Base-by-base conservation (phyloP, 805 yeast genomes). In the Clavispora asparagi region DNA sequence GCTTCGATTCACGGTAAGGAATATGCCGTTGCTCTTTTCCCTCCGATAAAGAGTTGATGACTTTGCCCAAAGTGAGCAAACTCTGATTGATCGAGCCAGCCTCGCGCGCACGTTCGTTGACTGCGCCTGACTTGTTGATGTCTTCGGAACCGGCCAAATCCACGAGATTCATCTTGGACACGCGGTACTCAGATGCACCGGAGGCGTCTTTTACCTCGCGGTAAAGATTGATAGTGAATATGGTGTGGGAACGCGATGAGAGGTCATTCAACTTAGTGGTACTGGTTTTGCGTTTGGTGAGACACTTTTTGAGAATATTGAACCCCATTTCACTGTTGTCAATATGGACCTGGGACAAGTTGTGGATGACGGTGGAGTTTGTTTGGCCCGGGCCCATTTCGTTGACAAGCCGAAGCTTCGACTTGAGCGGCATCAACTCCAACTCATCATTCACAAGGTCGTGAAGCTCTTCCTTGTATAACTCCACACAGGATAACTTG, bases 101-200 rank as follows among this genome's bases (percentile, higher is more conserved):
- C 60, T 92, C 99, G 54, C 89, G 82, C 0, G 96, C 97, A 39
- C 96, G 74, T 60, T 81, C 85, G 54, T 86, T 82, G 23, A 80
- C 74, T 0, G 97, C 96, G 3, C 99, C 99, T 0, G 96, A 87
- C 56, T 89, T 73, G 52, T 73, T 78, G 44, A 92, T 84, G 61
- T 91, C 91, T 62, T 92, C 99, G 6, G 96, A 87, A 0, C 99
- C 98, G 0, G 98, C 99, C 52, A 92, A 73, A 68, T 92, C 98
- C 6, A 92, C 98, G 19, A 90, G 68, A 59, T 90, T 88, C 61
- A 88, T 75, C 58, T 87, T 88, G 6, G 89, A 83, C 2, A 77
- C 74, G 2, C 70, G 58, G 52, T 46, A 62, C 37, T 43, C 53
- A 3, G 48, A 35, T 5, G 30, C 16, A 7, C 37, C 43, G 10